Evolutionary conservation across 2,329 filamentous ascomycete genomes (phyloP), one percentile per base, ranked within the genome.

Genomic region (Gremmenia infestans): DNA sequence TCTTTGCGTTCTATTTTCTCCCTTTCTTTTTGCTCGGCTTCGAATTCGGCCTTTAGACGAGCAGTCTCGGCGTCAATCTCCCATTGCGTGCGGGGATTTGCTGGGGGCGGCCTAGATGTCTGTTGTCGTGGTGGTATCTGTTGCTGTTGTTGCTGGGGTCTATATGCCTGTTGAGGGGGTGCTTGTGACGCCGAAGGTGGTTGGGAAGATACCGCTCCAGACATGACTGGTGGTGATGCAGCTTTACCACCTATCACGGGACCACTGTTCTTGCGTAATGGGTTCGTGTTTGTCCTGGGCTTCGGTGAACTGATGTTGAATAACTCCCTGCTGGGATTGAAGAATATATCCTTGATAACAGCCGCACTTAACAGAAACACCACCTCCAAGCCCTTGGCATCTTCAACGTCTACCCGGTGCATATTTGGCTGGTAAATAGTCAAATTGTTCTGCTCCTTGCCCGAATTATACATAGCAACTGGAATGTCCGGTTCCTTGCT

Each of bases 381-480:
- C 1, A 97, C 82, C 70, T 99, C 94, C 4, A 97, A 76, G 0
- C 94, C 94, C 71, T 97, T 97, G 55, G 88, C 85, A 72, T 99
- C 94, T 71, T 99, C 91, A 59, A 97, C 85, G 45, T 97, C 92
- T 11, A 97, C 87, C 6, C 94, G 81, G 59, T 88, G 86, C 68
- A 97, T 78, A 69, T 97, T 97, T 5, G 93, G 89, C 72, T 99
- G 89, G 75, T 97, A 97, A 43, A 99, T 80, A 2, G 92, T 96
- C 56, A 97, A 72, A 42, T 75, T 73, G 61, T 83, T 85, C 25
- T 57, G 73, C 48, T 76, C 73, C 63, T 83, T 86, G 25, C 86
- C 78, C 17, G 81, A 80, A 62, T 87, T 85, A 77, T 92, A 96
- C 65, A 97, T 81, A 2, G 91, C 91, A n/a, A 97, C 80, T 0